Evolutionary conservation across 192 early-diverging fungal genomes (phyloP), one percentile per base, ranked within the genome.

Genomic region (Allomyces arbusculus): DNA sequence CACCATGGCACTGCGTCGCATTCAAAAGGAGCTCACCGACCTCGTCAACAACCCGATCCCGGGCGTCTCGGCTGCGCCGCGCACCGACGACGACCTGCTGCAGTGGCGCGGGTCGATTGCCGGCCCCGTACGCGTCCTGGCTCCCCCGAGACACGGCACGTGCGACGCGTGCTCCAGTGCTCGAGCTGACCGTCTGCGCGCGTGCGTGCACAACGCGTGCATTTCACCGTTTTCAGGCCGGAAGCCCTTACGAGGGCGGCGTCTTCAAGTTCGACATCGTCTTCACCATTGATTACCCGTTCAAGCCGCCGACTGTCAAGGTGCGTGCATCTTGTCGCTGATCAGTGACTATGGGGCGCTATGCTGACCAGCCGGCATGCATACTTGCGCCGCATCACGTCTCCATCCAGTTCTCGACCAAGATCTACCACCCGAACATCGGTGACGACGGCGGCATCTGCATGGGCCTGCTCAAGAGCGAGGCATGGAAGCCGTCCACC

Each of bases 401-500:
- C n/a, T 67, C 86, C 84, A 76, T 87, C 73, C 85, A 84, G 68
- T 84, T 90, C 69, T 63, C 67, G 23, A 91, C 87, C 62, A 87
- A 85, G 69, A 84, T 91, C 62, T 91, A 91, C 75, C 89, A 91
- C 70, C 85, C 85, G 19, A 88, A 88, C 70, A 74, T 88, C 63
- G 90, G 91, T 66, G 86, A 90, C 64, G 85, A 89, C 63, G 88
- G 89, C 1, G 79, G 84, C 6, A 84, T 91, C 65, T 91, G 89
- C 69, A 76, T 91, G 50, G 78, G 79, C 12, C 63, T 88, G 44
- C 69, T 91, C 28, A 91, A 91, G 70, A 75, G 78, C 5, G 90
- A 91, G 65, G 85, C 84, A 12, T 91, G 90, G 90, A 91, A 91
- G 67, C 90, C 90, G 45, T 79, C 88, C 24, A 89, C 87, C 24